A percentile compares a stretch with the other conserved stretches of the same genome.
phyloP scores from a whole-genome alignment of 2,329 filamentous ascomycete species.

The Sporothrix luriei region DNA sequence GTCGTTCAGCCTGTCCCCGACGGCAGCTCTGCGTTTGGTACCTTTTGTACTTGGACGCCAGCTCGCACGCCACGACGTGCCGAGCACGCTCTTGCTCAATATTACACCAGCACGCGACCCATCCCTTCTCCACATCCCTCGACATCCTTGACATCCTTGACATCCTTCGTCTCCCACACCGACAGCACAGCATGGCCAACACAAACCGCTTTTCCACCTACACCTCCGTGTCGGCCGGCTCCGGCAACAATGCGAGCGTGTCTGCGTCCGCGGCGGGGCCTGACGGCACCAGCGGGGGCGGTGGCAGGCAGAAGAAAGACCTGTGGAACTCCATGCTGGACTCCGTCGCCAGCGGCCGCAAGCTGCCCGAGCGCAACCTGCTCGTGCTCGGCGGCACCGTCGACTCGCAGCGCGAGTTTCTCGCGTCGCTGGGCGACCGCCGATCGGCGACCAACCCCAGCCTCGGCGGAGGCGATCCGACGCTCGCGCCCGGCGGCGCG shows the following conservation, averaged over 20 bases:
- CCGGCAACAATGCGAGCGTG: constrained; percentile 55
- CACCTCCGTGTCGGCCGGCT: constrained; percentile 57
- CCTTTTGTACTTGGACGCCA: background rate
- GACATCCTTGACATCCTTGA: background rate
- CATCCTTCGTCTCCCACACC: background rate
- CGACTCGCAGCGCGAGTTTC: constrained; percentile 81
- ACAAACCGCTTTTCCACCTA: constrained; percentile 62
- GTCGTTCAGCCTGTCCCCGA: background rate
- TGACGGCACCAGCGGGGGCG: constrained; percentile 45
- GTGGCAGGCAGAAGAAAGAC: constrained; percentile 72
- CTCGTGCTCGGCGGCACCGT: constrained; percentile 81
- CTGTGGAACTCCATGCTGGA: constrained; percentile 95
- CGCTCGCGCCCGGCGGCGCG: constrained; percentile 59
- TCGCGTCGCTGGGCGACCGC: constrained; percentile 63
- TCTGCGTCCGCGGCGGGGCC: constrained; percentile 13
- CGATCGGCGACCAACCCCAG: constrained; percentile 53
- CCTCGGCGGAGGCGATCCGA: constrained; percentile 37
- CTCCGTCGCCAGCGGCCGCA: constrained; percentile 84
- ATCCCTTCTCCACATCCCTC: background rate
- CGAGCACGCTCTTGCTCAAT: background rate
- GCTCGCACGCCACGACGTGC: background rate
- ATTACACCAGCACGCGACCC: background rate
- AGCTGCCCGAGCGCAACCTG: constrained; percentile 87
- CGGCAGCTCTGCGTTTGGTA: background rate
- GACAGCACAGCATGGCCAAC: constrained; percentile 52